phyloP scores from a whole-genome alignment of 1,284 basidiomycete genomes.

The Trametes versicolor region DNA sequence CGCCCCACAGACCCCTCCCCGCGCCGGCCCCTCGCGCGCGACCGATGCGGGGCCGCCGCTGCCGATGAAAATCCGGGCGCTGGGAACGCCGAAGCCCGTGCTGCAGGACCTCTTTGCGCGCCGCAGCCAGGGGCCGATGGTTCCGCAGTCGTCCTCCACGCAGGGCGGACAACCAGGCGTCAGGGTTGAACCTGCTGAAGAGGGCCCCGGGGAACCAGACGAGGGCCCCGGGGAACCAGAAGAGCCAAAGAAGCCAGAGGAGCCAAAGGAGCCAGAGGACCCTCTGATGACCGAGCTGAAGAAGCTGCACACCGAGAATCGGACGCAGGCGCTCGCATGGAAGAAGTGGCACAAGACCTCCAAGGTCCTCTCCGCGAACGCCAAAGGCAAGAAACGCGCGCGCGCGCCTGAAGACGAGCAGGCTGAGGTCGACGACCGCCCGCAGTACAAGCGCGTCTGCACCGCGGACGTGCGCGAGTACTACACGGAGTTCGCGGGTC shows the following conservation, averaged over 20 bases:
- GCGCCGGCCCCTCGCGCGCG: not conserved
- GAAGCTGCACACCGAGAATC: too few relatives aligned
- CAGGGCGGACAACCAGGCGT: not conserved
- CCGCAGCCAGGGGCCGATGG: constrained; percentile 12
- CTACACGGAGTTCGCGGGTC: constrained; percentile 2
- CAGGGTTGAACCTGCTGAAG: not conserved
- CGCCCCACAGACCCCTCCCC: not conserved
- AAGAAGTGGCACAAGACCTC: not conserved
- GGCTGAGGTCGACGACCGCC: constrained; percentile 10
- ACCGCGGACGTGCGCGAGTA: constrained; percentile 11
- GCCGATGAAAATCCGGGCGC: not conserved
- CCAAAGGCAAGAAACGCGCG: constrained; percentile 30
- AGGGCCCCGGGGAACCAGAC: too few relatives aligned
- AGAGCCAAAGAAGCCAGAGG: not conserved
- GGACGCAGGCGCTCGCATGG: too few relatives aligned
- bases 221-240: too few relatives aligned
- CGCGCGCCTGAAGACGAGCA: constrained; percentile 19
- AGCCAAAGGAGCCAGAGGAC: not conserved
- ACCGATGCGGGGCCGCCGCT: too few relatives aligned
- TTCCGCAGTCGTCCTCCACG: not conserved
- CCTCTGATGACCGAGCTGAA: too few relatives aligned
- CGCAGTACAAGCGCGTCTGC: constrained; percentile 11
- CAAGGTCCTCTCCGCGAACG: not conserved
- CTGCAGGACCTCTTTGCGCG: constrained; percentile 14
- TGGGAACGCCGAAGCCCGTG: not conserved